Percentiles rank a stretch among this genome's conserved stretches.
These are phyloP conservation scores for Xerocomus potaroensis DNA, from an alignment of 768 basidiomycete species.

Conservation along the genomic window DNA sequence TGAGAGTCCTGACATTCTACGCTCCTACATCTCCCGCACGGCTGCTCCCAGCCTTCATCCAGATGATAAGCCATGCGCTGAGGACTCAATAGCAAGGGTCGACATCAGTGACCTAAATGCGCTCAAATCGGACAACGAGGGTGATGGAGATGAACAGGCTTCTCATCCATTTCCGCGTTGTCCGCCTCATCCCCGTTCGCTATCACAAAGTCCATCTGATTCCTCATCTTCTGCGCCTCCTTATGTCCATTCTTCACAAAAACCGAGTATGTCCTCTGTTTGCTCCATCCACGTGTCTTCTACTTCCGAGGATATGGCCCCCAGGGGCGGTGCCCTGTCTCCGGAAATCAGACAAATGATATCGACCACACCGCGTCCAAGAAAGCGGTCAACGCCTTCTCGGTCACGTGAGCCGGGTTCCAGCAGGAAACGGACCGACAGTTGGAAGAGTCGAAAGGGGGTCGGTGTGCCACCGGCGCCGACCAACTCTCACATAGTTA, in stretches of 20 bases:
- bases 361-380: constrained; percentile 35
- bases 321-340: constrained; percentile 22
- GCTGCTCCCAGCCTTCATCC: constrained; percentile 2
- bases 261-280: constrained; percentile 17
- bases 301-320: constrained; percentile 4
- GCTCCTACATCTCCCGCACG: constrained; percentile 15
- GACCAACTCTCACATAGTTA: constrained; percentile 3
- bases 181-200: constrained; percentile 21
- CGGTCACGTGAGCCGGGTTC: constrained; percentile 23
- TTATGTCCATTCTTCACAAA: constrained; percentile 23
- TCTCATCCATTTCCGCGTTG: constrained; percentile 25
- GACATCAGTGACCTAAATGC: constrained; percentile 32
- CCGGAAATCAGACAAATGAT: constrained; percentile 41
- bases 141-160: constrained; percentile 22
- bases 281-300: constrained; percentile 10
- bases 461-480: constrained; percentile 12
- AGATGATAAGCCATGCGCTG: constrained; percentile 1
- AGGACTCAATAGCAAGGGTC: constrained; percentile 27
- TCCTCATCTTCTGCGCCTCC: constrained; percentile 4
- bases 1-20: constrained; percentile 22
- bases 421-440: constrained; percentile 15
- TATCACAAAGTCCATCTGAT: constrained; percentile 7
- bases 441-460: constrained; percentile 4
- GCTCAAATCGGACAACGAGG: constrained; percentile 27
- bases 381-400: constrained; percentile 21